phyloP scores from a whole-genome alignment of 345 rosid species.

The Zanthoxylum bungeanum region DNA sequence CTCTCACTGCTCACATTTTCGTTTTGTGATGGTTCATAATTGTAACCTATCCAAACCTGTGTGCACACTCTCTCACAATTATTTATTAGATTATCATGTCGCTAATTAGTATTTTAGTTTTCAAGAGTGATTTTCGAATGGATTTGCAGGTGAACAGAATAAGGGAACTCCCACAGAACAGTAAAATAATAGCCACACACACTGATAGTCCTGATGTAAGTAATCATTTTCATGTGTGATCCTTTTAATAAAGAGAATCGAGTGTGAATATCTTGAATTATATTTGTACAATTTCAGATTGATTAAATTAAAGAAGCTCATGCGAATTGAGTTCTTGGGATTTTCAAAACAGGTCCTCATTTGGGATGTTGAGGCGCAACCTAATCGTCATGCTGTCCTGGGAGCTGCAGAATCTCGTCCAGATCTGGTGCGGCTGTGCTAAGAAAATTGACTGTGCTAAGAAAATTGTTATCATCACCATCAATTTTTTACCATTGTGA shows the following conservation, averaged over 20 bases:
- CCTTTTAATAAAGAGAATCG: background rate
- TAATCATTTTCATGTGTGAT: conserved; percentile 4
- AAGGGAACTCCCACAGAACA: conserved; percentile 67
- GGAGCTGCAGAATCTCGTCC: conserved; percentile 53
- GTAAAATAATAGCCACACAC: conserved; percentile 65
- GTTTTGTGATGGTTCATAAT: background rate
- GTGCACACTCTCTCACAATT: background rate
- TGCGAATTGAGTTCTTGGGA: background rate
- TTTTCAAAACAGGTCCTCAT: conserved; percentile 44
- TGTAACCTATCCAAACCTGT: background rate
- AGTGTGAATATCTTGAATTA: background rate
- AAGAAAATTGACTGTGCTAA: no score
- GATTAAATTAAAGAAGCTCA: conserved; percentile 3
- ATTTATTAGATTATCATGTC: background rate
- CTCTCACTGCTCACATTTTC: background rate
- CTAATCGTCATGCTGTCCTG: conserved; percentile 51
- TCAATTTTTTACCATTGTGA: background rate
- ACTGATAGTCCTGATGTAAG: conserved; percentile 68
- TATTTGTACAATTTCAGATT: background rate
- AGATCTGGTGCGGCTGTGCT: conserved; percentile 40
- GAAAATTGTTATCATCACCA: background rate
- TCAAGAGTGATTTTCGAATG: background rate
- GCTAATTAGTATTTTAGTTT: background rate
- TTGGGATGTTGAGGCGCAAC: conserved; percentile 69
- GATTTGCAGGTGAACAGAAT: conserved; percentile 62